Conservation (phyloP, 805 yeast species). For the Ascoidea tarda region DNA sequence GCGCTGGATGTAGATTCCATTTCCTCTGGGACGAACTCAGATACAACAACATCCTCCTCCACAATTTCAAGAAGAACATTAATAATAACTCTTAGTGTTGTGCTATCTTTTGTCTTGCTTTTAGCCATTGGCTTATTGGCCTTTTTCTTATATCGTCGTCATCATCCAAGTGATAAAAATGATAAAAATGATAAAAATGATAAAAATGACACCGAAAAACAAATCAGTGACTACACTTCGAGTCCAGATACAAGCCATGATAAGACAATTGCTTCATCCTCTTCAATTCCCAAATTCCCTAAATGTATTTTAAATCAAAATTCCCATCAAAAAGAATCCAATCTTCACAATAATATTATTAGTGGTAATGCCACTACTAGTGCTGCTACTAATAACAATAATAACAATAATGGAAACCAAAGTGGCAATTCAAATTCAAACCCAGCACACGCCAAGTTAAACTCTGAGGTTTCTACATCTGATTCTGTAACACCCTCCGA, state of each 20-base stretch:
- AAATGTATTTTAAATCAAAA: too few species aligned
- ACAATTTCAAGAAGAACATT: conserved; percentile 11
- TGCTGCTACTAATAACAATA: background rate
- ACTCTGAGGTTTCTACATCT: conserved; percentile 6
- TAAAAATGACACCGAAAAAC: conserved; percentile 16
- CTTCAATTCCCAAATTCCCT: too few species aligned
- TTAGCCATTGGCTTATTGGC: too few species aligned
- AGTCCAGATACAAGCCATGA: background rate
- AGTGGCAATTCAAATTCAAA: background rate
- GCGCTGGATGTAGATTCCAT: conserved; percentile 17
- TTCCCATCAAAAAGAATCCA: too few species aligned
- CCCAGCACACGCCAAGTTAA: background rate
- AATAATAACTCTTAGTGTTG: too few species aligned
- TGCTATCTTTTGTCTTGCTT: too few species aligned
- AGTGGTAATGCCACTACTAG: background rate
- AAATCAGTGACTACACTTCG: background rate
- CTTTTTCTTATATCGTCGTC: background rate
- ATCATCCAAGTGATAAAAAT: conserved; percentile 24
- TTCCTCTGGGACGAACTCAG: conserved; percentile 18
- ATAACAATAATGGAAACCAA: background rate
- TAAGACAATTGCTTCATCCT: background rate
- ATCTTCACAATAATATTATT: too few species aligned
- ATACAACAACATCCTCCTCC: conserved; percentile 17
- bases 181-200: conserved; percentile 17
- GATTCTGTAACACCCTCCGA: conserved; percentile 12